Percentiles rank a stretch among this genome's conserved stretches.
Conservation (phyloP, 1,139 yeast genomes). For the Candida sanyaensis region DNA sequence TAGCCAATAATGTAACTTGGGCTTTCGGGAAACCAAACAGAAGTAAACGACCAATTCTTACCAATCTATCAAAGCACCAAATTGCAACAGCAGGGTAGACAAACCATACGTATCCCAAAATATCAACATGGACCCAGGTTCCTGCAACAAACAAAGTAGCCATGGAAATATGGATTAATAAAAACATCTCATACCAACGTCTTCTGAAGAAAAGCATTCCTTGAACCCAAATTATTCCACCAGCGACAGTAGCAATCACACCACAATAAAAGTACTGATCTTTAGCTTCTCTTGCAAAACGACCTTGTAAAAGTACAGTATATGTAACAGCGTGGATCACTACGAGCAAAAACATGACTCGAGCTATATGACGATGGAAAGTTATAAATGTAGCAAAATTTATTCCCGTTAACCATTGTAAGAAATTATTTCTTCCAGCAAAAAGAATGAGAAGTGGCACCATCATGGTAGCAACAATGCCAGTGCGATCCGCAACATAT, state of each 20-base stretch:
- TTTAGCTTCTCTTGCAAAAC: conserved; percentile 14
- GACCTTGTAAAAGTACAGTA: conserved; percentile 18
- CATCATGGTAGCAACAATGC: conserved; percentile 28
- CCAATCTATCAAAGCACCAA: conserved; percentile 45
- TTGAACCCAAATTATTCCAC: conserved; percentile 35
- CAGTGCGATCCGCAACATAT: conserved; percentile 34
- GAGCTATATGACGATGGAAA: conserved; percentile 41
- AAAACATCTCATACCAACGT: conserved; percentile 44
- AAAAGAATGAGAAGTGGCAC: conserved; percentile 38
- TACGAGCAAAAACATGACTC: conserved; percentile 29
- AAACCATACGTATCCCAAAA: conserved; percentile 41
- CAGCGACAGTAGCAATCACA: conserved; percentile 32
- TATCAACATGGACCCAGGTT: conserved; percentile 43
- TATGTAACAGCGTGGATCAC: conserved; percentile 43
- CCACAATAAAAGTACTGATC: conserved; percentile 32
- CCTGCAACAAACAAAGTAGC: conserved; percentile 44
- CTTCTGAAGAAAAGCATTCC: conserved; percentile 43
- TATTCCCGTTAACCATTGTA: conserved; percentile 43
- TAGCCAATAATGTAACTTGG: conserved; percentile 29
- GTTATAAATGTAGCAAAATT: conserved; percentile 35
- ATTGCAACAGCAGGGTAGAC: conserved; percentile 40
- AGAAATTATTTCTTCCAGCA: conserved; percentile 45
- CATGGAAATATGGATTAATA: conserved; percentile 39
- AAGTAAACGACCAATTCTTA: conserved; percentile 33
- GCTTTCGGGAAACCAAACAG: conserved; percentile 44